Conservation (phyloP, 768 basidiomycete genomes). For the Leccinum aurantiacum region DNA sequence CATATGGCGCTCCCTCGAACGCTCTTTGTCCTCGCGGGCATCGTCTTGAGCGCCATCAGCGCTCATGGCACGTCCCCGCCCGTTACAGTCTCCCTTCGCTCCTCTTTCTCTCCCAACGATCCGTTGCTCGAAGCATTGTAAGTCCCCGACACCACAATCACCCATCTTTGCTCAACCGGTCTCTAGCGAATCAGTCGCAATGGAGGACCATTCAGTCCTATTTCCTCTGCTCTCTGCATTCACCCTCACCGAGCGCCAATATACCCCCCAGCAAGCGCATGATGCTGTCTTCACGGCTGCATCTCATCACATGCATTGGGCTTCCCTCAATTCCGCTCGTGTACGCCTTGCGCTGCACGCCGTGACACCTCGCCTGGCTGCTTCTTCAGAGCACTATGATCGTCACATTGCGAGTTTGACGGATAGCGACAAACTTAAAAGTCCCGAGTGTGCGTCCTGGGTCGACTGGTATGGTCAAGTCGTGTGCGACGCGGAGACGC, state of each 20-base stretch:
- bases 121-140: constrained; percentile 34
- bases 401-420: constrained; percentile 32
- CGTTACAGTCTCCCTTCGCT: constrained; percentile 30
- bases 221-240: constrained; percentile 69
- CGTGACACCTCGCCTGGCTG: constrained; percentile 77
- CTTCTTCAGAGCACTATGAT: constrained; percentile 75
- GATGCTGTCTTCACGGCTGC: constrained; percentile 39
- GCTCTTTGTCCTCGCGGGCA: constrained; percentile 18
- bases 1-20: constrained; percentile 13
- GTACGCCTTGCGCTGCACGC: constrained; percentile 77
- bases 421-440: constrained; percentile 27
- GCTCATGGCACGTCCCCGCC: constrained; percentile 30
- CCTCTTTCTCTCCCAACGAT: constrained; percentile 28
- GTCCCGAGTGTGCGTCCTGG: constrained; percentile 61
- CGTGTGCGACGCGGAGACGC: constrained; percentile 64
- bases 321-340: constrained; percentile 55
- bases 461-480: constrained; percentile 81
- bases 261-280: constrained; percentile 52
- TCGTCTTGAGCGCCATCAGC: constrained; percentile 15
- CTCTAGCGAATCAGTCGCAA: constrained; percentile 75
- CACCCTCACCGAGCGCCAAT: constrained; percentile 46
- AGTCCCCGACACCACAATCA: constrained; percentile 10
- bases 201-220: constrained; percentile 71
- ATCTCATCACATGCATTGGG: constrained; percentile 44
- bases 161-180: constrained; percentile 1